These are phyloP conservation scores for Citrus trifoliata DNA, from an alignment of 345 rosid genomes.

Conservation along the genomic window DNA sequence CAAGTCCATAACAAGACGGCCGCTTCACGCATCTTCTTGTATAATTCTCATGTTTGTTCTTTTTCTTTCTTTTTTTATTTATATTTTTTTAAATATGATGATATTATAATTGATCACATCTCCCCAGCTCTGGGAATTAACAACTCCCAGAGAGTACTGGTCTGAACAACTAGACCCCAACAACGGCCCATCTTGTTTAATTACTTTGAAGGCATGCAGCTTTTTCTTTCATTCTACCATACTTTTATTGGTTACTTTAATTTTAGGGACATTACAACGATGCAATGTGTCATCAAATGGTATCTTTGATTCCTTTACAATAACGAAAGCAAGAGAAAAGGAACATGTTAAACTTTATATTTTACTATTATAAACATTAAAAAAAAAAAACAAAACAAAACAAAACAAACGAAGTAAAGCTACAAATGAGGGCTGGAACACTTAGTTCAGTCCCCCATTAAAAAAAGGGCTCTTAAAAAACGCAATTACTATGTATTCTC, in stretches of 20 bases:
- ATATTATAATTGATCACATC: too few relatives aligned
- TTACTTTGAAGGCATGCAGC: neutral
- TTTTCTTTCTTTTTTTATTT: too few relatives aligned
- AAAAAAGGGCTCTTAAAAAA: neutral
- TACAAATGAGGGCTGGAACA: conserved; percentile 15
- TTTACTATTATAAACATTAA: neutral
- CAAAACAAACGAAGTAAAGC: neutral
- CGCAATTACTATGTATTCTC: neutral
- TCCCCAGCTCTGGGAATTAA: too few relatives aligned
- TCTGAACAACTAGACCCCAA: neutral
- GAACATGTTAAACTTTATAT: neutral
- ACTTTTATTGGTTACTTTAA: neutral
- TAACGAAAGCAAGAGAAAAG: neutral
- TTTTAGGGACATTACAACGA: neutral
- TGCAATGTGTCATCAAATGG: neutral
- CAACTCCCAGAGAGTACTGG: too few relatives aligned
- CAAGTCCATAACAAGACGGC: too few relatives aligned
- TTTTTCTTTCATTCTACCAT: neutral
- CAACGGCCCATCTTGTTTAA: neutral
- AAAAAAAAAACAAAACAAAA: neutral
- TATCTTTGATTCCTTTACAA: neutral
- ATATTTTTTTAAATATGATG: too few relatives aligned
- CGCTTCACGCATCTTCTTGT: too few relatives aligned
- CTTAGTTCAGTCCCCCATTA: neutral
- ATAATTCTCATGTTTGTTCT: too few relatives aligned